Evolutionary conservation across 2,329 filamentous ascomycete genomes (phyloP), one percentile per base, ranked within the genome.

Genomic region (Tolypocladium sp.): DNA sequence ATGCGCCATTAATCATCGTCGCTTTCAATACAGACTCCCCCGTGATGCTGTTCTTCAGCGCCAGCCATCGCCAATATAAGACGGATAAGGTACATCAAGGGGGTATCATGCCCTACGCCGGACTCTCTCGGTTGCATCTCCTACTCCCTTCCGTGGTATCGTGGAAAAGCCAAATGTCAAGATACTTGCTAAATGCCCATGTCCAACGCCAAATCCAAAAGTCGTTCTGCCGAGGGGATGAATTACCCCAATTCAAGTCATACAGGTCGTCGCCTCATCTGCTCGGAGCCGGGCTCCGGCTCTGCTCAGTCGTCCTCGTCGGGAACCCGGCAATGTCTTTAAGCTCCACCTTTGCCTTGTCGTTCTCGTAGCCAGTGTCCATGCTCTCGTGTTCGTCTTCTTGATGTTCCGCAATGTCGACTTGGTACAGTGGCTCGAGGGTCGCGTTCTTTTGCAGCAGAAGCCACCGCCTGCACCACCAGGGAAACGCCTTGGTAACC

Each of bases 381-480:
- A 63, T 68, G 55, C 67, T 68, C 52, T 61, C 59, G n/a, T 58
- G 58, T n/a, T 64, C 63, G n/a, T 64, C 63, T 38, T 63, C 62
- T 41, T 71, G 69, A 12, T 71, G 69, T 30, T 71, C 70, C 25
- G 66, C 67, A 30, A 73, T 67, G 52, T 76, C 74, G 35, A 77
- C 71, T 53, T 71, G 72, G 55, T 79, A 79, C n/a, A 79, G 66
- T 9, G 76, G 77, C 61, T 76, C 69, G 41, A 79, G 66, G 27
- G 66, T 66, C 4, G 68, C 76, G 20, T 70, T 63, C 64, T 79
- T 80, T 61, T 76, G 74, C 46, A 79, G 75, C 49, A 87, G 67
- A 30, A 88, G 69, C 68, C 80, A 85, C 22, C 81, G 76, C 67
- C 79, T 83, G 65, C 84, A 69, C 80, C 82, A 88, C 74, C 79